Percentiles rank a stretch among this genome's conserved stretches.
These are phyloP conservation scores for Colletotrichum cordylinicola DNA, from an alignment of 2,329 filamentous ascomycete species.

Conservation along the genomic window DNA sequence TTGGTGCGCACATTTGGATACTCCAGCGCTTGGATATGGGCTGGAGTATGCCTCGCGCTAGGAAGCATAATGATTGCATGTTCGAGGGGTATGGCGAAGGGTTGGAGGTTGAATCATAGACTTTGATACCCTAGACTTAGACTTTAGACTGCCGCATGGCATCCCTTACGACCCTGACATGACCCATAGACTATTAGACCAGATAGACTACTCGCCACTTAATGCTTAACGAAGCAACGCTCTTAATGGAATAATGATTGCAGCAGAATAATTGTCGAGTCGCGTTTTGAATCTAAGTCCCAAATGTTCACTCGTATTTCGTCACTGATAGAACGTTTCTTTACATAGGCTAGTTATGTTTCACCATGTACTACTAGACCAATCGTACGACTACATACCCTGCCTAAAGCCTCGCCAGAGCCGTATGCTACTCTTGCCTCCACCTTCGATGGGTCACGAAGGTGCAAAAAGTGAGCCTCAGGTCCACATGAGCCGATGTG, in stretches of 20 bases:
- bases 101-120: neutral
- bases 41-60: conserved; percentile 6
- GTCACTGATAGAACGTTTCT: neutral
- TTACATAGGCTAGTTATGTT: neutral
- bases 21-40: conserved; percentile 16
- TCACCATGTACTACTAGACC: neutral
- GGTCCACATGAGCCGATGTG: neutral
- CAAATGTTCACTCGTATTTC: neutral
- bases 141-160: neutral
- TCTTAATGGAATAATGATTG: neutral
- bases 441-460: neutral
- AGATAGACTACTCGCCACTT: neutral
- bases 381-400: neutral
- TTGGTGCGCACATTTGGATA: conserved; percentile 20
- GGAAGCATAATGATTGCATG: neutral
- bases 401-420: neutral
- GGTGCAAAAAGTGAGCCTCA: neutral
- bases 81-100: neutral
- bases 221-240: neutral
- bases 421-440: neutral
- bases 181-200: neutral
- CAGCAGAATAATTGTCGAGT: neutral
- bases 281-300: neutral
- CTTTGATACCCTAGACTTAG: neutral
- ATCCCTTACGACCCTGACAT: neutral